Evolutionary conservation across 495 filamentous ascomycete species (phyloP).

Genomic region (Hyaloscypha bicolor): DNA sequence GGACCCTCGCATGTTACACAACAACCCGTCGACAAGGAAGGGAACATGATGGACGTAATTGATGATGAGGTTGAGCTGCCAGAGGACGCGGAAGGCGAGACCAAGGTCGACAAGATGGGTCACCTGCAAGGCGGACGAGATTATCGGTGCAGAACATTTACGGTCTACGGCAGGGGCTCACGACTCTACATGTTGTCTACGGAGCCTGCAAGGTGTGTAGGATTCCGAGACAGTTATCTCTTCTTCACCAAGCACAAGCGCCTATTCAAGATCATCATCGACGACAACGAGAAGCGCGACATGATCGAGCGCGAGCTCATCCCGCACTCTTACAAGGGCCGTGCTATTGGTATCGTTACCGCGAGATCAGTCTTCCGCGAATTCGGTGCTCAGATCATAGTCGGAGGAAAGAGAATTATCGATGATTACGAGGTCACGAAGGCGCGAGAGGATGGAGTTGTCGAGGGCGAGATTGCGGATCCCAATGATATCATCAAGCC

Average conservation of each 20-base stretch:
- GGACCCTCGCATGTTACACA: constrained; percentile 76
- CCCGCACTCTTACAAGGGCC: constrained; percentile 96
- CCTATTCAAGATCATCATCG: constrained; percentile 86
- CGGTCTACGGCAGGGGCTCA: constrained; percentile 78
- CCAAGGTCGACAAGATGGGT: constrained; percentile 89
- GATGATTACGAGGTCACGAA: constrained; percentile 89
- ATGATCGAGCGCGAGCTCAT: constrained; percentile 92
- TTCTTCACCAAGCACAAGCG: constrained; percentile 95
- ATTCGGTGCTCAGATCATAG: constrained; percentile 91
- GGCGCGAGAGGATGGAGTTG: constrained; percentile 75
- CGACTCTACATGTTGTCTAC: constrained; percentile 97
- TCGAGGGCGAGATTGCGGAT: constrained; percentile 86
- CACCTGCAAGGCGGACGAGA: constrained; percentile 79
- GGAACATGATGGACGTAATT: constrained; percentile 86
- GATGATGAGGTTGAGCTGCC: constrained; percentile 90
- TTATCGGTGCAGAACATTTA: constrained; percentile 94
- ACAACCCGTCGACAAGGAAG: constrained; percentile 91
- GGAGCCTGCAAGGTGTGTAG: constrained; percentile 93
- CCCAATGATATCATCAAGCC: constrained; percentile 53
- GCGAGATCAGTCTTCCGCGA: constrained; percentile 96
- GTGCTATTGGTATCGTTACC: constrained; percentile 95
- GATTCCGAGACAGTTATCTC: constrained; percentile 94
- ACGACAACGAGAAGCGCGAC: constrained; percentile 84
- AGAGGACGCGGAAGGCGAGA: constrained; percentile 84
- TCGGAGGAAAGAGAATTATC: constrained; percentile 79